Evolutionary conservation across 78 protist species (phyloP).

Genomic region (Dictyostelium brefeldianum): DNA sequence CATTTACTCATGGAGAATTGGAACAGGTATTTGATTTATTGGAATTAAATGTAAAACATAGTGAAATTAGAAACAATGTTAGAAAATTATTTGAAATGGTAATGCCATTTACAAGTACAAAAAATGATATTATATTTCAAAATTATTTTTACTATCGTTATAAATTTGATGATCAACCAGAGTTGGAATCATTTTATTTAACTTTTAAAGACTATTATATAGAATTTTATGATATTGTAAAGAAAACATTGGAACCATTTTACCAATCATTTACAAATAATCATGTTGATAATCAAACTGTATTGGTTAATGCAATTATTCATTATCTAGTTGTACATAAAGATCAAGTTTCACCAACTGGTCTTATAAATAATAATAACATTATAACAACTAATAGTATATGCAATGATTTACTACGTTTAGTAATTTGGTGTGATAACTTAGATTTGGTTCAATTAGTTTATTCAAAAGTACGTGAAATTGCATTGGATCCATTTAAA

Average conservation of each 20-base stretch:
- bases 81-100: background rate
- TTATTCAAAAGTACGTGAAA: background rate
- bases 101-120: background rate
- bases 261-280: background rate
- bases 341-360: background rate
- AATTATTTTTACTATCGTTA: slow-evolving; percentile 4
- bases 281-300: background rate
- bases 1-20: background rate
- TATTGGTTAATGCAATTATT: background rate
- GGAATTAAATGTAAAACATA: background rate
- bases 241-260: slow-evolving; percentile 5
- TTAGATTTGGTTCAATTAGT: background rate
- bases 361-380: background rate
- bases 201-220: background rate
- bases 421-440: background rate
- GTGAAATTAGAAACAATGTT: background rate
- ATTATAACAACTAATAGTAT: background rate
- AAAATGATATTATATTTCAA: background rate
- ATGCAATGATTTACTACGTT: background rate
- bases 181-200: background rate
- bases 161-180: slow-evolving; percentile 1
- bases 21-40: background rate
- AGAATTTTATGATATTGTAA: background rate
- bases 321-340: background rate
- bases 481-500: background rate